Evolutionary conservation across 1,284 basidiomycete species (phyloP), one percentile per base, ranked within the genome.

Genomic region (Mycosarcoma maydis): DNA sequence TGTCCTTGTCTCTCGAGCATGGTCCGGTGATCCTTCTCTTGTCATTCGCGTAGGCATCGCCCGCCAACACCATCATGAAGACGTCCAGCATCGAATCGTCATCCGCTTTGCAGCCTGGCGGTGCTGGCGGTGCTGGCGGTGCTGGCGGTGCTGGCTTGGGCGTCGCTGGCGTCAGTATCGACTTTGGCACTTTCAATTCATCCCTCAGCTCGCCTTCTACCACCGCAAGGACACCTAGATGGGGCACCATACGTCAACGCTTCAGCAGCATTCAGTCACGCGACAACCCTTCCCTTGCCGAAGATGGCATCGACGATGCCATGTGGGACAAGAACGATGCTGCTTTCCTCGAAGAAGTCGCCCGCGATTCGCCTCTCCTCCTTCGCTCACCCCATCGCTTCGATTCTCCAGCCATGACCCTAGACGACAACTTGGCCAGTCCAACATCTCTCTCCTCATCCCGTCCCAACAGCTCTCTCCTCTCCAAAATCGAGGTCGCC

Each of bases 241-340:
- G 60, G 67, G 52, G 60, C n/a, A 65, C 51, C 46, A 56, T 70
- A 32, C 51, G 55, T 16, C 56, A 64, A 34, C 52, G 67, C 6
- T 59, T 70, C 67, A 70, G 60, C 54, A 51, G 50, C 45, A 53
- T 65, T 10, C 51, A 59, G 30, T 42, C 50, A 7, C 62, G 62
- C 32, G 62, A 66, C 32, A 49, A 27, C 20, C 32, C 51, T 13
- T 57, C 49, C 7, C 42, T 43, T 13, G 47, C 46, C 11, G 36
- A 42, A 4, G 60, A 65, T 46, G 56, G 53, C 37, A 54, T 70
- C 30, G 67, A 70, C 24, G 48, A 55, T 30, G 67, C 24, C 27
- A 59, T 70, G 52, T 70, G 67, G 67, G 67, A 70, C 46, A 70
- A 59, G 48, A 70, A 65, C 45, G 67, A 70, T 26, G 56, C 67